phyloP scores from a whole-genome alignment of 192 early-diverging fungal genomes.

The Coemansia sp. region DNA sequence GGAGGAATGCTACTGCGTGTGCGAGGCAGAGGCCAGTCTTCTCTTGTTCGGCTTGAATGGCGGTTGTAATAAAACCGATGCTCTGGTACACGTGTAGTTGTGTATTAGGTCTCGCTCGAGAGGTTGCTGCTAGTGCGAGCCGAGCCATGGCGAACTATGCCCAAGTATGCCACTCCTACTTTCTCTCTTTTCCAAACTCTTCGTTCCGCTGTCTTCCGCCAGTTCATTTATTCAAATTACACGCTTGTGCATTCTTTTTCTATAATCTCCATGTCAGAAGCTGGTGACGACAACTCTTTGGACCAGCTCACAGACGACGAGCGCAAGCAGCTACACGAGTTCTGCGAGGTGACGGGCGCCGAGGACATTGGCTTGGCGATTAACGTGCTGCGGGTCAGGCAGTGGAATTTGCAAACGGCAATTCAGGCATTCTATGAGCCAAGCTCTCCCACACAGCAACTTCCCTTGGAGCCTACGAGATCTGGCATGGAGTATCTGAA shows the following conservation, averaged over 20 bases:
- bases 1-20: no score
- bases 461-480: neutral
- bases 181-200: no score
- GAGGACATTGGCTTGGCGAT: constrained; percentile 28
- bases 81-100: no score
- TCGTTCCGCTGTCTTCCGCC: no score
- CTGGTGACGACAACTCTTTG: constrained; percentile 4
- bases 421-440: constrained; percentile 45
- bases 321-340: constrained; percentile 30
- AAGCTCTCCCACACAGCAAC: neutral
- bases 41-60: no score
- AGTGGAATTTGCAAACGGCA: constrained; percentile 38
- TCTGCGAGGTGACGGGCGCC: constrained; percentile 25
- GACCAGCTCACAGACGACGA: constrained; percentile 32
- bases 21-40: no score
- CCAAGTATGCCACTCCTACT: no score
- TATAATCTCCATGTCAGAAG: neutral
- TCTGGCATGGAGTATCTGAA: neutral
- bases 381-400: constrained; percentile 17
- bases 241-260: neutral
- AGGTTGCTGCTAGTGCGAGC: no score
- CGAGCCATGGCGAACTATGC: no score
- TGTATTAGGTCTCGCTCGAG: no score
- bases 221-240: constrained; percentile 2
- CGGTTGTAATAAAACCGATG: no score